Evolutionary conservation across 257 asterid species (phyloP).

Genomic region (Solanum megistacrolobum): DNA sequence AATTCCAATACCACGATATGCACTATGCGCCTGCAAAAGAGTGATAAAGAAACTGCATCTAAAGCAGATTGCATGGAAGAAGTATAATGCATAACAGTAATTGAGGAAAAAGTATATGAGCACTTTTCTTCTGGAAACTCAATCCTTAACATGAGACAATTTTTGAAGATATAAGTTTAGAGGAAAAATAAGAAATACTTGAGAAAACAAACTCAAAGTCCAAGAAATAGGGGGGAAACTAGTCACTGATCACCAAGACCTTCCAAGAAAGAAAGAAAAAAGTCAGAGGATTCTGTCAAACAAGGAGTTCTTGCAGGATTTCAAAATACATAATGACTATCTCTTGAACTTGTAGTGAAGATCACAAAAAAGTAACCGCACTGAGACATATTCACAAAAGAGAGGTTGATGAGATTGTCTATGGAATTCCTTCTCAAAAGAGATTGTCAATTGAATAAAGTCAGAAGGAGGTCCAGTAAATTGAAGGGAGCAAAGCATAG

Average conservation of each 20-base stretch:
- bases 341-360: neutral
- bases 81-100: neutral
- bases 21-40: slow-evolving; percentile 83
- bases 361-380: neutral
- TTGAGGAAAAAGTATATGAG: neutral
- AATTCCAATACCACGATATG: slow-evolving; percentile 86
- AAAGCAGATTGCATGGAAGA: neutral
- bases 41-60: slow-evolving; percentile 2
- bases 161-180: neutral
- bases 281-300: neutral
- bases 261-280: neutral
- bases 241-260: neutral
- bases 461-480: neutral
- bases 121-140: neutral
- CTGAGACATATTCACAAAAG: neutral
- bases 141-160: neutral
- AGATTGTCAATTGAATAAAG: neutral
- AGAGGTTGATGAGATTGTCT: neutral
- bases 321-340: neutral
- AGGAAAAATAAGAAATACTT: neutral
- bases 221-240: neutral
- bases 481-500: neutral
- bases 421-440: neutral
- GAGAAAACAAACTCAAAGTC: neutral
- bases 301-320: neutral